These are phyloP conservation scores for Kodamaea lidongshanica DNA, from an alignment of 805 yeast genomes.

Conservation along the genomic window DNA sequence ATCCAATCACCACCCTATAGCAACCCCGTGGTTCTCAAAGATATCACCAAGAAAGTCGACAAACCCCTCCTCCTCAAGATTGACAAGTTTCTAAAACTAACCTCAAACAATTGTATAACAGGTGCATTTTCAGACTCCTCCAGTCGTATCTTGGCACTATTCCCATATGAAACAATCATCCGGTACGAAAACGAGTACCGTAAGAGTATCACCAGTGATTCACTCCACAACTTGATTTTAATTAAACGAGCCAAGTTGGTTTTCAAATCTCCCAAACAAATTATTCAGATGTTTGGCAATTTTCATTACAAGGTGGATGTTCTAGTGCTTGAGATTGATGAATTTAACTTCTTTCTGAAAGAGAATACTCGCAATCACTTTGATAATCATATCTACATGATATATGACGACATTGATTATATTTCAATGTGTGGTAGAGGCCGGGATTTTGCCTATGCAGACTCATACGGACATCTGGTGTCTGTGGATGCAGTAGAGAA, in stretches of 20 bases:
- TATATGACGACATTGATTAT: background rate
- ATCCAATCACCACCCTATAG: slow-evolving; percentile 8
- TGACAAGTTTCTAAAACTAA: slow-evolving; percentile 18
- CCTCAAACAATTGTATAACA: slow-evolving; percentile 20
- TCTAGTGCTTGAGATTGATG: slow-evolving; percentile 23
- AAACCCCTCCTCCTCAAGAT: slow-evolving; percentile 24
- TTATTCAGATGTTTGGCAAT: slow-evolving; percentile 3
- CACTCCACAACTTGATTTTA: slow-evolving; percentile 21
- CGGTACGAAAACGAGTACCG: slow-evolving; percentile 25
- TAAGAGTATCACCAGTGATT: slow-evolving; percentile 30
- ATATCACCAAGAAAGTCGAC: slow-evolving; percentile 10
- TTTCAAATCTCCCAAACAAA: slow-evolving; percentile 11
- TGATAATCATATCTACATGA: background rate
- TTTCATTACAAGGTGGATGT: slow-evolving; percentile 9
- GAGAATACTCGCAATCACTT: slow-evolving; percentile 17
- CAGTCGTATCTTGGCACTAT: slow-evolving; percentile 24
- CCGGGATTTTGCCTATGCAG: too few relatives aligned
- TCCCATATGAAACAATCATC: slow-evolving; percentile 23
- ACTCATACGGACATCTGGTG: too few relatives aligned
- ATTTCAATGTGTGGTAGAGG: background rate
- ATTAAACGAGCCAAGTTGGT: slow-evolving; percentile 23
- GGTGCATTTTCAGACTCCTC: slow-evolving; percentile 28
- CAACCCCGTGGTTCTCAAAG: slow-evolving; percentile 13
- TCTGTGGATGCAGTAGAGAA: too few relatives aligned
- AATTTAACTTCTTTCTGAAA: slow-evolving; percentile 26